Conservation (phyloP, 164 flowering plant genomes). For the Chimonanthus praecox region DNA sequence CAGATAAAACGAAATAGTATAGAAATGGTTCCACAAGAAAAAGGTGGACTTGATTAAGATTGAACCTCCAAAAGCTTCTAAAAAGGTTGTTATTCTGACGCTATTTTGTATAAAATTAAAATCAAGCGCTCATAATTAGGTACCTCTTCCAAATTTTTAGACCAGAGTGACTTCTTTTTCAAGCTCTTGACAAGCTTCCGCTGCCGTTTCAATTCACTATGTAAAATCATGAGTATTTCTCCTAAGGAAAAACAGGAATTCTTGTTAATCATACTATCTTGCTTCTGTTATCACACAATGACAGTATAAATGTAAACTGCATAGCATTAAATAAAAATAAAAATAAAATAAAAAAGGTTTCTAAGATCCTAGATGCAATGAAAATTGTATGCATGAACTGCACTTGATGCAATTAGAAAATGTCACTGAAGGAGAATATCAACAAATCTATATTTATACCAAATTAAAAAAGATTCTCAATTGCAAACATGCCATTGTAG, state of each 20-base stretch:
- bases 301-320: too few species aligned
- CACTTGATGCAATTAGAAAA: not conserved
- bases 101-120: not conserved
- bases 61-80: not conserved
- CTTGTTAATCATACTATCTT: not conserved
- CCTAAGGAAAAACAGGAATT: conserved; percentile 33
- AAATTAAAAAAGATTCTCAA: too few species aligned
- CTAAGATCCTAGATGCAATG: not conserved
- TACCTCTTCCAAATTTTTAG: conserved; percentile 96
- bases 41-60: not conserved
- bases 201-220: conserved; percentile 80
- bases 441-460: not conserved
- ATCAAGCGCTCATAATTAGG: not conserved
- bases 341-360: not conserved
- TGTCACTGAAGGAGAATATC: not conserved
- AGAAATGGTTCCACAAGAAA: not conserved
- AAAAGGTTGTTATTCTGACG: not conserved
- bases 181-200: conserved; percentile 77
- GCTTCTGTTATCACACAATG: not conserved
- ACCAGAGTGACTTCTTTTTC: conserved; percentile 95
- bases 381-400: not conserved
- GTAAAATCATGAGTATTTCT: conserved; percentile 70
- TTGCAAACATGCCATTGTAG: not conserved
- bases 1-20: not conserved
- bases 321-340: not conserved